Conservation (phyloP, 495 filamentous ascomycete genomes). For the Rhypophila decipiens region DNA sequence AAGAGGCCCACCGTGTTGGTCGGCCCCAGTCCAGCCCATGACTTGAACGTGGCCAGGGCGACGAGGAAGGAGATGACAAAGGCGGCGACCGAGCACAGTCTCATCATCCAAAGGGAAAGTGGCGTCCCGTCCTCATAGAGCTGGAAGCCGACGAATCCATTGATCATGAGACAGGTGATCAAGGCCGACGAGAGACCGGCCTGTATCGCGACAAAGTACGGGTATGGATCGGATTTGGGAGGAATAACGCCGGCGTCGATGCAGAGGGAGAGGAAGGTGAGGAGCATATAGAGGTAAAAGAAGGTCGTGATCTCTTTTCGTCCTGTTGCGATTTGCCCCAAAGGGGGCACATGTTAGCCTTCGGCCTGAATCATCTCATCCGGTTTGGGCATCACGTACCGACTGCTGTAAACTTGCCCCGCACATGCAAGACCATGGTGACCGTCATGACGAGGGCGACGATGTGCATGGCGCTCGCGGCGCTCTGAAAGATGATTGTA, state of each 20-base stretch:
- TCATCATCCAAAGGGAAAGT: slow-evolving; percentile 88
- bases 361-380: too few relatives aligned
- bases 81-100: slow-evolving; percentile 67
- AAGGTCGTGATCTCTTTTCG: slow-evolving; percentile 97
- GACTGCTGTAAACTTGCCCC: slow-evolving; percentile 97
- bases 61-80: slow-evolving; percentile 84
- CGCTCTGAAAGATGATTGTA: slow-evolving; percentile 95
- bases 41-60: slow-evolving; percentile 86
- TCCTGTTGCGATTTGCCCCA: slow-evolving; percentile 44
- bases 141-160: slow-evolving; percentile 98
- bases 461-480: slow-evolving; percentile 87
- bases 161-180: slow-evolving; percentile 85
- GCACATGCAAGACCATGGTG: slow-evolving; percentile 93
- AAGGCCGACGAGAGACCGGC: slow-evolving; percentile 84
- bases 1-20: slow-evolving; percentile 84
- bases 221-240: slow-evolving; percentile 68
- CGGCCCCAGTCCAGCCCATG: slow-evolving; percentile 79
- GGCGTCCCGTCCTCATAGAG: slow-evolving; percentile 98
- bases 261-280: slow-evolving; percentile 82
- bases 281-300: slow-evolving; percentile 92
- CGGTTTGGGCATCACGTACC: slow-evolving; percentile 53
- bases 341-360: too few relatives aligned
- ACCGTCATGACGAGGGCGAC: slow-evolving; percentile 85
- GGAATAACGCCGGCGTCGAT: slow-evolving; percentile 92
- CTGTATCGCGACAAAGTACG: slow-evolving; percentile 88